Conservation (phyloP, 176 grass and related monocot genomes). For the Eremochloa ophiuroides region DNA sequence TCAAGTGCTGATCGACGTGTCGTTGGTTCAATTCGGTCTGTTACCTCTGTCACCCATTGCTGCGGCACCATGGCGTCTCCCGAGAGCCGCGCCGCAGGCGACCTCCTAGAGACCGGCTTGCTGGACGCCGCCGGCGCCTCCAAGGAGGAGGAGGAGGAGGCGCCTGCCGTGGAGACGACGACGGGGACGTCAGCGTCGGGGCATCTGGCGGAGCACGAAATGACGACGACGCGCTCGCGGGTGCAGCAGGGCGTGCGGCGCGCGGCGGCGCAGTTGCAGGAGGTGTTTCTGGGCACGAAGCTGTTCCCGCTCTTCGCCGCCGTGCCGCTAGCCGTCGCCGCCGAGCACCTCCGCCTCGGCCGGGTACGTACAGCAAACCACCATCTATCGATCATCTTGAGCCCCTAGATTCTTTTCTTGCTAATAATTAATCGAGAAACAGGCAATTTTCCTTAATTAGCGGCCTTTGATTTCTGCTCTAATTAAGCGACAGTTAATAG, state of each 20-base stretch:
- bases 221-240: background rate
- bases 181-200: background rate
- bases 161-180: background rate
- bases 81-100: background rate
- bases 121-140: background rate
- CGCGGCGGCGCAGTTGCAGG: conserved; percentile 36
- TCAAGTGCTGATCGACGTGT: background rate
- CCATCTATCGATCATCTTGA: background rate
- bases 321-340: conserved; percentile 53
- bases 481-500: background rate
- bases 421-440: background rate
- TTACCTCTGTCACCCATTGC: too few species aligned
- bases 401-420: background rate
- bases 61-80: background rate
- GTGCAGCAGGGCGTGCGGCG: background rate
- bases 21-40: background rate
- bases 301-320: conserved; percentile 64
- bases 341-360: conserved; percentile 24
- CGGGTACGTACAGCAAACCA: conserved; percentile 17
- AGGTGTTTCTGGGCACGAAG: conserved; percentile 58
- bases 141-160: background rate
- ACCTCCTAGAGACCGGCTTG: conserved; percentile 36
- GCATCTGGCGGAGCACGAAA: background rate
- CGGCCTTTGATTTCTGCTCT: background rate
- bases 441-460: too few species aligned